Conservation (phyloP, 169 alveolate genomes). For the Plasmodium ovale region DNA sequence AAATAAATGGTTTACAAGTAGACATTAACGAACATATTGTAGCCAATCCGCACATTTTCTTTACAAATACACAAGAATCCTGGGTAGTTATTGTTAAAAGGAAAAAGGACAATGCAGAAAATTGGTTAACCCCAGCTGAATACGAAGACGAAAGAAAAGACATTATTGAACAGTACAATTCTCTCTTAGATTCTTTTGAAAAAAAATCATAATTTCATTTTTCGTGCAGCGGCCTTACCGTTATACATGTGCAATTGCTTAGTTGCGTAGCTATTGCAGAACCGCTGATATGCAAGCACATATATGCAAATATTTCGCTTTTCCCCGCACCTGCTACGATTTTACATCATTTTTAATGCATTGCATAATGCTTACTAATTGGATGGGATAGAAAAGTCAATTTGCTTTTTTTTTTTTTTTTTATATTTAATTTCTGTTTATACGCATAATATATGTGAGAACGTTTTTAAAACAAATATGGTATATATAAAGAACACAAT, state of each 20-base stretch:
- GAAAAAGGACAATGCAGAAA: constrained; percentile 6
- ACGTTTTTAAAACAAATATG: background rate
- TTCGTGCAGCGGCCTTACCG: too few species aligned
- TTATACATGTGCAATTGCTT: too few species aligned
- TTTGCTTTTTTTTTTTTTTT: too few species aligned
- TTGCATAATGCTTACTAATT: too few species aligned
- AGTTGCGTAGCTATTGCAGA: too few species aligned
- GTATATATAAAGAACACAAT: background rate
- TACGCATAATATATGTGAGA: background rate
- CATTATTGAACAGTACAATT: constrained; percentile 12
- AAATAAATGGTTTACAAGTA: constrained; percentile 49
- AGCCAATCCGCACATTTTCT: constrained; percentile 28
- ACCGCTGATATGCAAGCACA: background rate
- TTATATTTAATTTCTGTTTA: background rate
- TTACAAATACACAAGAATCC: constrained; percentile 16
- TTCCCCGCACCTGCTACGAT: too few species aligned
- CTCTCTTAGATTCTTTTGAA: constrained; percentile 18
- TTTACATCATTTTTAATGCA: background rate
- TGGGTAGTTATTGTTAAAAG: constrained; percentile 68
- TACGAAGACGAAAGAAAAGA: constrained; percentile 36
- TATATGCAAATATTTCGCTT: background rate
- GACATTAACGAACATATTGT: constrained; percentile 61
- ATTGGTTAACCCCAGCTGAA: constrained; percentile 1
- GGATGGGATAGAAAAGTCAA: too few species aligned
- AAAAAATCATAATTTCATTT: background rate